Conservation (phyloP, 805 yeast genomes). For the Yarrowia deformans region DNA sequence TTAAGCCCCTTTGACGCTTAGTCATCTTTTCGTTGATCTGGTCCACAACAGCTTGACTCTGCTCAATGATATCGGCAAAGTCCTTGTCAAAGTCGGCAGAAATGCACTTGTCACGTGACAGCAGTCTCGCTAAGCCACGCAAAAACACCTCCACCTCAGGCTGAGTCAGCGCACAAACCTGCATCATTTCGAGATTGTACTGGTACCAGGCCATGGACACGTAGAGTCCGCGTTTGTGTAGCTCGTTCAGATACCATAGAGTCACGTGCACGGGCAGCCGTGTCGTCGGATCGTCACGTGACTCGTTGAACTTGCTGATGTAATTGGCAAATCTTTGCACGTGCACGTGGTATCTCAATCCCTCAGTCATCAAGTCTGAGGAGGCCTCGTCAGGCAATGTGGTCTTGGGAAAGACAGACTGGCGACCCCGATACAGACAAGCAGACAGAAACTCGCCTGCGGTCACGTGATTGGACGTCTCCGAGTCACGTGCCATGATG, state of each 20-base stretch:
- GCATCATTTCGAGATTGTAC: constrained; percentile 34
- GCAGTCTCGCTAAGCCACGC: neutral
- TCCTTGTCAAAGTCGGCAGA: neutral
- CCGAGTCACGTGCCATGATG: neutral
- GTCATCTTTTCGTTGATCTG: neutral
- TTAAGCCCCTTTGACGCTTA: neutral
- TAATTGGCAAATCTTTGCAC: constrained; percentile 4
- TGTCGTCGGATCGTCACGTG: neutral
- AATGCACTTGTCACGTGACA: neutral
- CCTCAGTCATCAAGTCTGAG: neutral
- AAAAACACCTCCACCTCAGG: neutral
- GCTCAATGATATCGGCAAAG: neutral
- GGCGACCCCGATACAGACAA: constrained; percentile 6
- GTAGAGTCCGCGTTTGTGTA: constrained; percentile 7
- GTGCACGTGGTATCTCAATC: neutral
- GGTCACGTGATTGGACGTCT: neutral
- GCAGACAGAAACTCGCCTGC: constrained; percentile 20
- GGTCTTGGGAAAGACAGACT: constrained; percentile 1
- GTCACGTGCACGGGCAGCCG: constrained; percentile 10
- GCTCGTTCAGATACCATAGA: constrained; percentile 4
- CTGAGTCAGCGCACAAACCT: constrained; percentile 5
- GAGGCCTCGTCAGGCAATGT: neutral
- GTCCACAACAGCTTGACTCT: neutral
- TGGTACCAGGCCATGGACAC: constrained; percentile 1
- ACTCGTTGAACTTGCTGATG: constrained; percentile 19